These are phyloP conservation scores for Arxiozyma slooffiae DNA, from an alignment of 1,139 yeast genomes.

Conservation along the genomic window DNA sequence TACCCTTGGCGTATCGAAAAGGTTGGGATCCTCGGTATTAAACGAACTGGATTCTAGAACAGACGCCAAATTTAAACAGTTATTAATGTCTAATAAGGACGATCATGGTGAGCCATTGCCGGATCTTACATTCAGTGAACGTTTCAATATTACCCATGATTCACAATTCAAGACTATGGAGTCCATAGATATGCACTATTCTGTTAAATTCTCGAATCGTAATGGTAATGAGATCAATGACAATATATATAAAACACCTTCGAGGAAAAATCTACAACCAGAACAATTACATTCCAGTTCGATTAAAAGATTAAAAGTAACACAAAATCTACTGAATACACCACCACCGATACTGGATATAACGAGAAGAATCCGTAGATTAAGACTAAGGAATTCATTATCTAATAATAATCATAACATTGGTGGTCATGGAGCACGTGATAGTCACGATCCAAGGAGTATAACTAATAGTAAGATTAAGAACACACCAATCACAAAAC, in stretches of 20 bases:
- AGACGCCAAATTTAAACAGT: constrained; percentile 11
- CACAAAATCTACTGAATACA: neutral
- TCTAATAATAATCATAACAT: neutral
- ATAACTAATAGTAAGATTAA: constrained; percentile 8
- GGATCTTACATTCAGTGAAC: neutral
- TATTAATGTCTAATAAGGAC: constrained; percentile 12
- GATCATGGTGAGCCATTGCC: constrained; percentile 1
- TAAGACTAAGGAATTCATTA: constrained; percentile 15
- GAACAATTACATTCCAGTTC: constrained; percentile 4
- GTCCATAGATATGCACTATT: constrained; percentile 29
- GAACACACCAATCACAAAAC: constrained; percentile 16
- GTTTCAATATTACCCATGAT: constrained; percentile 13
- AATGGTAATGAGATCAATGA: constrained; percentile 5
- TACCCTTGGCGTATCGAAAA: constrained; percentile 22
- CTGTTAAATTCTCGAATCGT: constrained; percentile 13
- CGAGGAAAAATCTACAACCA: constrained; percentile 2
- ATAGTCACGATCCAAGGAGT: constrained; percentile 4
- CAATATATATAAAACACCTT: constrained; percentile 6
- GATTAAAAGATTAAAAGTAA: constrained; percentile 7
- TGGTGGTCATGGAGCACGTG: neutral
- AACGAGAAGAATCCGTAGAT: constrained; percentile 22
- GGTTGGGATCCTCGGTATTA: constrained; percentile 28
- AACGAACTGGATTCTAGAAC: constrained; percentile 30
- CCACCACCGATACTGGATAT: constrained; percentile 20
- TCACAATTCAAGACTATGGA: constrained; percentile 27